phyloP scores from a whole-genome alignment of 345 rosid species.

The Camelina sativa region DNA sequence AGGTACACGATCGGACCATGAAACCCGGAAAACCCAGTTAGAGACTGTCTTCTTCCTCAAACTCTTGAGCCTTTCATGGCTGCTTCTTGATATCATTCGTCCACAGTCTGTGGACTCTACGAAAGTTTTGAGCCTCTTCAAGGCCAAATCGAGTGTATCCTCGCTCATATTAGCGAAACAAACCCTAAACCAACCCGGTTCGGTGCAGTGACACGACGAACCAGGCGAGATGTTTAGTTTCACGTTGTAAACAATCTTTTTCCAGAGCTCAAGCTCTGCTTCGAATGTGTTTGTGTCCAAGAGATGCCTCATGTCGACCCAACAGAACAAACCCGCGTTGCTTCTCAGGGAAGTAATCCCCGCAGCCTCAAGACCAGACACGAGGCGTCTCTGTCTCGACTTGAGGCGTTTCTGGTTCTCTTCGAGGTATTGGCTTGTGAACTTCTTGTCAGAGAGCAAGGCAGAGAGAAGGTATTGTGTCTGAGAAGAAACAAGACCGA shows the following conservation, averaged over 20 bases:
- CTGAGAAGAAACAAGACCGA: constrained; percentile 82
- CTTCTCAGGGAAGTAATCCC: constrained; percentile 64
- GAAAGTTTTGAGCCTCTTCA: constrained; percentile 62
- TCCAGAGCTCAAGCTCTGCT: constrained; percentile 83
- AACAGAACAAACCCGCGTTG: constrained; percentile 78
- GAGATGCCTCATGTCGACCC: constrained; percentile 85
- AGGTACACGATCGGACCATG: constrained; percentile 62
- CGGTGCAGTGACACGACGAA: constrained; percentile 77
- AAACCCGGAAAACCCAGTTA: constrained; percentile 82
- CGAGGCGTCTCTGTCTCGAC: constrained; percentile 54
- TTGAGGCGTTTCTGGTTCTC: constrained; percentile 66
- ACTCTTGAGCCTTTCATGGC: constrained; percentile 55
- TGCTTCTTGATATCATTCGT: constrained; percentile 47
- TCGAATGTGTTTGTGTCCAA: constrained; percentile 70
- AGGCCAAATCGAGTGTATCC: constrained; percentile 60
- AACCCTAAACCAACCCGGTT: constrained; percentile 80
- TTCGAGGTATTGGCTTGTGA: constrained; percentile 59
- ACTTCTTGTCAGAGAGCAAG: constrained; percentile 73
- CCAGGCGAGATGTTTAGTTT: constrained; percentile 71
- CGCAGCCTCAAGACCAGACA: constrained; percentile 66
- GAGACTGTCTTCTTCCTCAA: constrained; percentile 57
- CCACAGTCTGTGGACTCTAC: constrained; percentile 49
- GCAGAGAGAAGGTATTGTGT: constrained; percentile 74
- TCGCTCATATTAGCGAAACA: constrained; percentile 84
- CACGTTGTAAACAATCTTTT: constrained; percentile 72